A percentile compares a stretch with the other conserved stretches of the same genome.
phyloP scores from a whole-genome alignment of 179 eudicot genomes.

The Silene vulgaris region DNA sequence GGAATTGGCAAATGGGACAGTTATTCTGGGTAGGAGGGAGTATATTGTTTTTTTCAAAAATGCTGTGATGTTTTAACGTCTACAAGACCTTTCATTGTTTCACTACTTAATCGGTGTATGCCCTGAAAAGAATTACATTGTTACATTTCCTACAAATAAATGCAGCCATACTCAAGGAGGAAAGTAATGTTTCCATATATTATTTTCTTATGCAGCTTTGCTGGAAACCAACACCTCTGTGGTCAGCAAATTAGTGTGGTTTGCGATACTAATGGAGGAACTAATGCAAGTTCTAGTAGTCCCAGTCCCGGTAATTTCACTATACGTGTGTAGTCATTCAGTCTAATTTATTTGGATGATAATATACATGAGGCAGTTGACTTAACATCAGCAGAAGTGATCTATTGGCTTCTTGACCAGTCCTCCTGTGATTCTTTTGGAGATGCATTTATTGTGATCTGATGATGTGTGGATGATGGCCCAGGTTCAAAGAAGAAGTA shows the following conservation, averaged over 20 bases:
- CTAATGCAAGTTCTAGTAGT: slow-evolving; percentile 34
- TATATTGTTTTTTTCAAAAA: background rate
- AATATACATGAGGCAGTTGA: slow-evolving; percentile 9
- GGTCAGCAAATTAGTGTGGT: slow-evolving; percentile 56
- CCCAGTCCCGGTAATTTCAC: slow-evolving; percentile 44
- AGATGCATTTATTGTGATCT: background rate
- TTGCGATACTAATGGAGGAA: slow-evolving; percentile 52
- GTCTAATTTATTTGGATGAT: background rate
- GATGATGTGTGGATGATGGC: slow-evolving; percentile 32
- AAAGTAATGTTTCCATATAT: background rate
- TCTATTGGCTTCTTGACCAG: background rate
- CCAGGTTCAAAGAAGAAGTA: slow-evolving; percentile 55
- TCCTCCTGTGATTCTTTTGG: background rate
- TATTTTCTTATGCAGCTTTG: slow-evolving; percentile 43
- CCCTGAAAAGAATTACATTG: background rate
- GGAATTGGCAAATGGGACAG: too few relatives aligned
- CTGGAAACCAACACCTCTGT: slow-evolving; percentile 77
- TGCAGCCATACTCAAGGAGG: background rate
- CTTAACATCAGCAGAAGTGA: background rate
- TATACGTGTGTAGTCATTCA: slow-evolving; percentile 1
- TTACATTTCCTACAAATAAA: background rate
- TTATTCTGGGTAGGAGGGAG: too few relatives aligned
- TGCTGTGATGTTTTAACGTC: background rate
- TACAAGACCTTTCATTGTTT: background rate
- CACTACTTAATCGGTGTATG: background rate